These are phyloP conservation scores for Rhododendron kiyosumense DNA, from an alignment of 148 eudicot species.

Conservation along the genomic window DNA sequence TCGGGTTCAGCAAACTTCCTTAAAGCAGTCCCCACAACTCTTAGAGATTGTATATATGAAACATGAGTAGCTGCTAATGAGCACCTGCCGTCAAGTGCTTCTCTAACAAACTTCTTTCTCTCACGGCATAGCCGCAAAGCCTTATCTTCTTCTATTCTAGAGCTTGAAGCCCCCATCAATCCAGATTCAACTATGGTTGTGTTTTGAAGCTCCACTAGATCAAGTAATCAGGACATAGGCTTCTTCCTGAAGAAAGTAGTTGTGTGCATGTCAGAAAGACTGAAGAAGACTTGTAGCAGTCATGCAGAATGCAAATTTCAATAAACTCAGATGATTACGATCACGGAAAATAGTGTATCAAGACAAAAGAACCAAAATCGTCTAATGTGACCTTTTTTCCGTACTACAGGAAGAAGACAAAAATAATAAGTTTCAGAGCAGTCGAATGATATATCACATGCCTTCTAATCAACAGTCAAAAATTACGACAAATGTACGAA, in stretches of 20 bases:
- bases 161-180: conserved; percentile 72
- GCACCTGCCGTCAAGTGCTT: conserved; percentile 94
- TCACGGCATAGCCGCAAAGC: conserved; percentile 78
- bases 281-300: background rate
- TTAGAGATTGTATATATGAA: conserved; percentile 64
- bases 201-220: background rate
- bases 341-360: background rate
- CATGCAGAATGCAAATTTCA: background rate
- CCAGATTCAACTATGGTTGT: background rate
- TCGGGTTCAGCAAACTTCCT: conserved; percentile 73
- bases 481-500: background rate
- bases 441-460: background rate
- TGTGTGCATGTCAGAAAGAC: background rate
- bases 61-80: conserved; percentile 77
- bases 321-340: background rate
- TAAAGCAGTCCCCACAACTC: conserved; percentile 59
- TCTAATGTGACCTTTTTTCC: background rate
- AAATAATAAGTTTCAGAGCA: background rate
- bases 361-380: background rate
- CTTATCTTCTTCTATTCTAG: conserved; percentile 84
- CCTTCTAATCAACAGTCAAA: background rate
- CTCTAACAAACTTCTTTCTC: conserved; percentile 72
- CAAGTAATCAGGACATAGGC: conserved; percentile 1
- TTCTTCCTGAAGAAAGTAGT: conserved; percentile 11
- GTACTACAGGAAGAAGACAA: background rate